Percentiles rank a stretch among this genome's conserved stretches.
These are phyloP conservation scores for Leptographium galeiforme DNA, from an alignment of 2,329 filamentous ascomycete species.

Conservation along the genomic window DNA sequence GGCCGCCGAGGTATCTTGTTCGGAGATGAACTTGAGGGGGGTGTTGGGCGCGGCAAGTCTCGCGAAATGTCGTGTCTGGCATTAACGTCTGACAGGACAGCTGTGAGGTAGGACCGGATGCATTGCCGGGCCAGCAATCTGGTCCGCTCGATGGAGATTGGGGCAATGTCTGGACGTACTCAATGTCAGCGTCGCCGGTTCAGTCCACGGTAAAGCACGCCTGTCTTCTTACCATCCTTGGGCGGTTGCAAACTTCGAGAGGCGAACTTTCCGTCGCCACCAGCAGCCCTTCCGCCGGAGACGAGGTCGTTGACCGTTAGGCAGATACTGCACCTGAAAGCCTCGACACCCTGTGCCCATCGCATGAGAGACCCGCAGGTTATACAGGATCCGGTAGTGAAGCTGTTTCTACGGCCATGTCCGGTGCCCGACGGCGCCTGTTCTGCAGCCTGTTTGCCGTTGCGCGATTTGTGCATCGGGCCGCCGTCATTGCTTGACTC, in stretches of 20 bases:
- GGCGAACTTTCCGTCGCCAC: background rate
- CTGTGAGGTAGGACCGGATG: constrained; percentile 22
- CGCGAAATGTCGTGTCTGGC: background rate
- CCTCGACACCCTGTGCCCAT: constrained; percentile 60
- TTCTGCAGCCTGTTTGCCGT: background rate
- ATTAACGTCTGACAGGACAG: constrained; percentile 4
- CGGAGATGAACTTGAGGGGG: background rate
- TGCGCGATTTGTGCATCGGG: constrained; percentile 9
- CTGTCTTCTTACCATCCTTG: background rate
- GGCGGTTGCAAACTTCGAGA: background rate
- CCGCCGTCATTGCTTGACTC: constrained; percentile 28
- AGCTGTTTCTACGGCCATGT: constrained; percentile 33
- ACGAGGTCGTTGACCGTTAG: constrained; percentile 72
- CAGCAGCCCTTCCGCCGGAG: constrained; percentile 17
- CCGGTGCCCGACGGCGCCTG: constrained; percentile 19
- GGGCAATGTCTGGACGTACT: constrained; percentile 2
- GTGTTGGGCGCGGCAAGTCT: background rate
- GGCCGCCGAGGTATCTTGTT: background rate
- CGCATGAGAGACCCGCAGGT: constrained; percentile 70
- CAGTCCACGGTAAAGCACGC: background rate
- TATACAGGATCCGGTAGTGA: constrained; percentile 64
- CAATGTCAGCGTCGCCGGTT: background rate
- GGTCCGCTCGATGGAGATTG: constrained; percentile 47
- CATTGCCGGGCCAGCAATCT: constrained; percentile 32
- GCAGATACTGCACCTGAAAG: constrained; percentile 75